Percentiles rank a stretch among this genome's conserved stretches.
Conservation (phyloP, 345 rosid genomes). For the Noccaea caerulescens region DNA sequence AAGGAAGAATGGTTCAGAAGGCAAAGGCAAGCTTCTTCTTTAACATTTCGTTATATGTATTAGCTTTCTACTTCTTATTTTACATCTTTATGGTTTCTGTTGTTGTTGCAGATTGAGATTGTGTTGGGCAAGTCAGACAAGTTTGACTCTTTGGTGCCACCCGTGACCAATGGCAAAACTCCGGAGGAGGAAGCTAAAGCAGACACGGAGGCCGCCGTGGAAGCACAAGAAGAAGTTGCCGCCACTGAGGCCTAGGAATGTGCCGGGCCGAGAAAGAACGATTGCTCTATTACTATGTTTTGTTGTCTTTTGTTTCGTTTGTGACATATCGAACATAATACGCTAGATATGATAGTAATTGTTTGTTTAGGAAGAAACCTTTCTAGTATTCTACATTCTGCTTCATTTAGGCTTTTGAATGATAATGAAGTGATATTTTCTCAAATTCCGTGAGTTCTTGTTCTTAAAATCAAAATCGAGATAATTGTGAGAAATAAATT, state of each 20-base stretch:
- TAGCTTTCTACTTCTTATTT: neutral
- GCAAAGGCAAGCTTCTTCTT: slow-evolving; percentile 63
- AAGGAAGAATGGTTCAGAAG: slow-evolving; percentile 78
- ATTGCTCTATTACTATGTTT: slow-evolving; percentile 2
- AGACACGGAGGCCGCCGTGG: slow-evolving; percentile 30
- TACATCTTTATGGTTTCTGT: neutral
- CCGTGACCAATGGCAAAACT: slow-evolving; percentile 38
- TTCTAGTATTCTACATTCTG: neutral
- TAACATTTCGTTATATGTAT: neutral
- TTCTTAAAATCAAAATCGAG: too few species aligned
- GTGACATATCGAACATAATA: slow-evolving; percentile 43
- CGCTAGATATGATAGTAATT: slow-evolving; percentile 29
- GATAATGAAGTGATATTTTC: neutral
- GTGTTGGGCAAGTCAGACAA: slow-evolving; percentile 76
- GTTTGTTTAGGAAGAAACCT: slow-evolving; percentile 7
- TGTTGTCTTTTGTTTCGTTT: slow-evolving; percentile 37
- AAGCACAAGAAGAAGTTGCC: slow-evolving; percentile 33
- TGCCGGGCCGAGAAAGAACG: neutral
- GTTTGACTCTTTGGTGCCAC: slow-evolving; percentile 64
- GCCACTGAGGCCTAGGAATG: slow-evolving; percentile 47
- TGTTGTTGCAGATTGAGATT: slow-evolving; percentile 62
- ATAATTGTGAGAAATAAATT: too few species aligned
- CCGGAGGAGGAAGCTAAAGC: slow-evolving; percentile 39
- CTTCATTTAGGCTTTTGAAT: neutral
- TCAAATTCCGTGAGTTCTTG: neutral